Evolutionary conservation across 1,284 basidiomycete species (phyloP).

Genomic region (Pisolithus thermaeus): DNA sequence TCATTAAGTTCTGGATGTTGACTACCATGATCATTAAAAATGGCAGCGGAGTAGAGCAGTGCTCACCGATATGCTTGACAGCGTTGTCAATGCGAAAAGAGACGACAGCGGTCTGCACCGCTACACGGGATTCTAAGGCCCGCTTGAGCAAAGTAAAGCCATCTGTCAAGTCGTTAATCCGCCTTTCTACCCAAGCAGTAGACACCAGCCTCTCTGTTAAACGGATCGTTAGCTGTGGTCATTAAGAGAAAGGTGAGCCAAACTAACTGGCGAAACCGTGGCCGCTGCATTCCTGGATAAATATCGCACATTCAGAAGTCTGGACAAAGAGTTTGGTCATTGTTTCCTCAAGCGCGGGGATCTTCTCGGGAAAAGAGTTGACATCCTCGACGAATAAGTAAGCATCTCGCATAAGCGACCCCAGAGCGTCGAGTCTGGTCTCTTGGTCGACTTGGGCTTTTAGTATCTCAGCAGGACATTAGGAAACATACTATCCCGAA

Average conservation of each 20-base stretch:
- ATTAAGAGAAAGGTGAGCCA: too few relatives aligned
- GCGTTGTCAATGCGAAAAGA: conserved; percentile 27
- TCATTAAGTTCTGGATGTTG: conserved; percentile 15
- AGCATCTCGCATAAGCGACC: conserved; percentile 22
- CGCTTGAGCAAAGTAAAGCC: conserved; percentile 22
- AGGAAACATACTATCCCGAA: conserved; percentile 1
- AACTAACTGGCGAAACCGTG: conserved; percentile 26
- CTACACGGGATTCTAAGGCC: conserved; percentile 19
- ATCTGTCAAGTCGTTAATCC: conserved; percentile 17
- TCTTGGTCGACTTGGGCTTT: conserved; percentile 24
- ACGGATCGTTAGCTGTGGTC: neutral
- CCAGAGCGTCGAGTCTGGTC: conserved; percentile 19
- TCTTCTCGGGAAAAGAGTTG: conserved; percentile 21
- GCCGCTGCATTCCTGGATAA: conserved; percentile 28
- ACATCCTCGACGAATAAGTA: conserved; percentile 29
- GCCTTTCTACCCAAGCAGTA: conserved; percentile 17
- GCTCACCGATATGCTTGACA: conserved; percentile 19
- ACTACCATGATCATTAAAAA: conserved; percentile 15
- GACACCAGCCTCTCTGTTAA: conserved; percentile 11
- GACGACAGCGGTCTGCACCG: conserved; percentile 19
- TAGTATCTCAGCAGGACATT: conserved; percentile 17
- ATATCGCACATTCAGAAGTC: conserved; percentile 30
- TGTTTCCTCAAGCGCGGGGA: conserved; percentile 23
- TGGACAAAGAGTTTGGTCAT: conserved; percentile 24
- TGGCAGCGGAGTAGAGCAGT: neutral